Base-by-base conservation (phyloP, 208 protist genomes). In the Leishmania major region DNA sequence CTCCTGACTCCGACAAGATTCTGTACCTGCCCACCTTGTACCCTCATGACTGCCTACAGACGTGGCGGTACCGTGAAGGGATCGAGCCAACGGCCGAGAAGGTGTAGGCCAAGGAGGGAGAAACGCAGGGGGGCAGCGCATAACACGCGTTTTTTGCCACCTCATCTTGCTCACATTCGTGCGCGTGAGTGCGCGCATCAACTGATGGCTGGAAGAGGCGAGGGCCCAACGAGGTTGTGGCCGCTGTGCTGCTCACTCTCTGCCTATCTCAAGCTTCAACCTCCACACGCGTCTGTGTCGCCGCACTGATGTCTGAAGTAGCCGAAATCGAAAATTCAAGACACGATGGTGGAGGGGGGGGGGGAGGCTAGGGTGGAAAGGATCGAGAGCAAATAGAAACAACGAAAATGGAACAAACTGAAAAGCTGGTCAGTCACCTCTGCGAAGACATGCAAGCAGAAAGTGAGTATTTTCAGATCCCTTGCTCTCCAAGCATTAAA, bases 11-110 rank as follows among this genome's bases (percentile, higher is more conserved):
- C 51, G 95, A 98, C 87, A 92, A 98, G 87, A 91, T 99, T 55
- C 77, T 97, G 35, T 98, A 97, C 89, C 87, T 97, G 37, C 95
- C 96, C 60, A 98, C 97, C 47, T 88, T 99, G 37, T 98, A 97
- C 87, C 97, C 96, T 49, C 90, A 94, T 75, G 95, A 99, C 88
- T 95, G 92, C 85, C 84, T 96, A n/a, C 72, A 85, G 35, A 95
- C 83, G 28, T 95, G 90, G 91, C 82, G 83, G 60, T 90, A 90
- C 82, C 91, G 93, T 78, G 87, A 87, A n/a, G 83, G 84, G 71
- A 88, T 84, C 77, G 49, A 35, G 22, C 85, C 88, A 17, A 66
- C 77, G 64, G n/a, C n/a, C 0, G 71, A 79, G 70, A 81, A 75
- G 31, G 80, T 77, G 64, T 84, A 87, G 66, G 13, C 3, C 25